Evolutionary conservation across 2,329 filamentous ascomycete species (phyloP), one percentile per base, ranked within the genome.

Genomic region (Stromatinia cepivora): DNA sequence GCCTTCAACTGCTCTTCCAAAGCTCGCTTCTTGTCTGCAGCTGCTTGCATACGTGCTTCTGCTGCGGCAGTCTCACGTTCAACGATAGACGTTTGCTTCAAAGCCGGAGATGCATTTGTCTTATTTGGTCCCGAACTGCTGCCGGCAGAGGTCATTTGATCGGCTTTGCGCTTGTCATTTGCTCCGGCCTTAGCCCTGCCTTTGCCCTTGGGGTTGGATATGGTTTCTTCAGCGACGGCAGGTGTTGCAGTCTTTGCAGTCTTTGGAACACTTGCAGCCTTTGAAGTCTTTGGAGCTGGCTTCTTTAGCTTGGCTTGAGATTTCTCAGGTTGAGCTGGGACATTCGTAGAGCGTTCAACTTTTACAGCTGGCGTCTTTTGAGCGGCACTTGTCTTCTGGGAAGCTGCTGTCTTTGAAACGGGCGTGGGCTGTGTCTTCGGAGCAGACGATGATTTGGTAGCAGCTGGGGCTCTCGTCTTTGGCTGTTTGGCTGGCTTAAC

Each of bases 91-190:
- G 36, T 68, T 31, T 68, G 57, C 28, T 68, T 68, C 25, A 53
- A 45, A 64, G 66, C 66, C 15, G 66, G 66, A 42, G 66, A 64
- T 45, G 36, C 13, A 34, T 68, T 68, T 20, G 66, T 68, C 66
- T 68, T 68, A 22, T 46, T 68, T 13, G 57, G 22, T 22, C 57
- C 66, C 5, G 34, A 57, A 50, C n/a, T 52, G 20, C 10, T 64
- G 6, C 25, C 17, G 15, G 25, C 36, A 20, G 57, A 53, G 20
- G 66, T 54, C 39, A 64, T 64, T 39, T 68, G 57, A 28, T 54
- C 50, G 39, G 66, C 66, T 22, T 68, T 68, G 7, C 66, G 66
- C 28, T 70, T 66, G 13, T 57, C 56, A 22, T 20, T 34, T 17
- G 67, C 54, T 57, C 63, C 52, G 36, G 36, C 56, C 48, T 67